A percentile compares a stretch with the other conserved stretches of the same genome.
Conservation (phyloP, 1,284 basidiomycete genomes). For the Chiua sp. region DNA sequence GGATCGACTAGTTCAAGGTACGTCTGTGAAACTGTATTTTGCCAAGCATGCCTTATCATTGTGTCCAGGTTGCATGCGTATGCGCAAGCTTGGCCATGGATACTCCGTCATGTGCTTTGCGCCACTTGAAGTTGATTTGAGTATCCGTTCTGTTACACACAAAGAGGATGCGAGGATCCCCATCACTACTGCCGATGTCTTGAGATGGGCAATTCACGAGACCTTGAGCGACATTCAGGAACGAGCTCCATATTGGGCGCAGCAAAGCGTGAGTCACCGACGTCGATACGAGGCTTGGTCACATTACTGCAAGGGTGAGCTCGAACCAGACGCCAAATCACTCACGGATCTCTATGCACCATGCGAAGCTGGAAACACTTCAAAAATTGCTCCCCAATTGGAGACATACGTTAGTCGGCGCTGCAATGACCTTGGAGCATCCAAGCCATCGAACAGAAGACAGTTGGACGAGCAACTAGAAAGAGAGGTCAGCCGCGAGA, state of each 20-base stretch:
- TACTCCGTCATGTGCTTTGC: conserved; percentile 55
- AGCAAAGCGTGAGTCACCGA: conserved; percentile 48
- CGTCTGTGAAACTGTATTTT: no score
- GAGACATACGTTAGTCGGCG: conserved; percentile 27
- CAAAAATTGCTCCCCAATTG: conserved; percentile 6
- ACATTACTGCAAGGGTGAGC: conserved; percentile 11
- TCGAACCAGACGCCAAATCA: conserved; percentile 37
- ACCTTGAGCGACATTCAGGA: conserved; percentile 47
- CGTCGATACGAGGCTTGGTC: conserved; percentile 38
- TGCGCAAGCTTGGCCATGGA: conserved; percentile 52
- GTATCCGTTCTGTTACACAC: conserved; percentile 38
- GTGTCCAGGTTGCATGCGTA: conserved; percentile 48
- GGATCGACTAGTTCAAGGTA: conserved; percentile 56
- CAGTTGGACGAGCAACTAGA: conserved; percentile 51
- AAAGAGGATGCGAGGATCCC: conserved; percentile 3
- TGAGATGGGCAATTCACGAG: conserved; percentile 49
- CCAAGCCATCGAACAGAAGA: conserved; percentile 7
- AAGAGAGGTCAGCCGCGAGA: conserved; percentile 46
- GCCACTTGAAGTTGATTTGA: conserved; percentile 46
- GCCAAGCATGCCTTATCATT: no score
- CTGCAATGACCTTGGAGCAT: conserved; percentile 32
- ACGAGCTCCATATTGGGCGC: conserved; percentile 47
- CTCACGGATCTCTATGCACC: conserved; percentile 42
- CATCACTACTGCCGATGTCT: conserved; percentile 38
- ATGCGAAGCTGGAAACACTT: neutral